Evolutionary conservation across 2,329 filamentous ascomycete species (phyloP).

Genomic region (Aspergillus novoparasiticus): DNA sequence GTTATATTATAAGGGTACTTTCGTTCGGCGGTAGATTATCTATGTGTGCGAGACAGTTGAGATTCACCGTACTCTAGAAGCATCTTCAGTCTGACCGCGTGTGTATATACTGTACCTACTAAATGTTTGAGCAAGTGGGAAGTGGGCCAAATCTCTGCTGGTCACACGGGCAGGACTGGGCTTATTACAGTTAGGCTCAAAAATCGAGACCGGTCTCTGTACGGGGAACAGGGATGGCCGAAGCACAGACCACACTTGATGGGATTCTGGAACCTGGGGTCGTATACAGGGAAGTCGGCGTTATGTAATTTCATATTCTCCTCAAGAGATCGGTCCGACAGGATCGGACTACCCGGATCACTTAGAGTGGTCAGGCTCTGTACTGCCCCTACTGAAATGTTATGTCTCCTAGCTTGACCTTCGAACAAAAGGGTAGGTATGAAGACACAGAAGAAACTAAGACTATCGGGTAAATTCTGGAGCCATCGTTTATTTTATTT

Average conservation of each 20-base stretch:
- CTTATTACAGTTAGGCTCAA: background rate
- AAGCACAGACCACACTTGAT: background rate
- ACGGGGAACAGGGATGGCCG: background rate
- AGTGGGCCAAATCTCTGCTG: conserved; percentile 9
- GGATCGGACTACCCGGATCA: background rate
- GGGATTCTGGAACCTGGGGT: background rate
- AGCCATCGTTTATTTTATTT: background rate
- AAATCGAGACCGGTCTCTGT: background rate
- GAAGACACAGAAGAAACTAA: background rate
- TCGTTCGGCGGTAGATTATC: background rate
- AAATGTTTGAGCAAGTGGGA: background rate
- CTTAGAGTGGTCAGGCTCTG: background rate
- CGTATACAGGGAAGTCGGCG: background rate
- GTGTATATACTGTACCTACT: too few relatives aligned
- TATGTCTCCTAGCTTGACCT: background rate
- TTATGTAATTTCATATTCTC: background rate
- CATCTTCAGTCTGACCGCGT: background rate
- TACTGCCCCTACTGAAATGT: background rate
- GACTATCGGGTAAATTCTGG: background rate
- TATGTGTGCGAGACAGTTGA: background rate
- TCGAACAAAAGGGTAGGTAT: background rate
- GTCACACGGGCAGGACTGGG: conserved; percentile 12
- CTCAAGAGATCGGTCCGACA: background rate
- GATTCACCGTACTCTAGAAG: background rate
- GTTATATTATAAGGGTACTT: background rate